Conservation (phyloP, 306 rosid species). For the Neltuma alba region DNA sequence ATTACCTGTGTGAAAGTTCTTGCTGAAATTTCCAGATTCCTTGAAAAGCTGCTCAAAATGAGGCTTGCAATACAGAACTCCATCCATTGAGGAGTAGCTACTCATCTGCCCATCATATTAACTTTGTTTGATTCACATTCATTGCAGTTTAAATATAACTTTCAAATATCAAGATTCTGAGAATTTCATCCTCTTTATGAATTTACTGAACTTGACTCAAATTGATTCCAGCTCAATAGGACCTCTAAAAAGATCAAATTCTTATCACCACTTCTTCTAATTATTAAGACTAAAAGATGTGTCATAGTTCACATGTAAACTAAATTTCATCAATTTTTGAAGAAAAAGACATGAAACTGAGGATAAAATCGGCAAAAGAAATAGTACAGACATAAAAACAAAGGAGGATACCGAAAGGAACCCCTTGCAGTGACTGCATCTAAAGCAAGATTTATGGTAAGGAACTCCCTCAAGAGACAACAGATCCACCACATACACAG, state of each 20-base stretch:
- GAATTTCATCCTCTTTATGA: not conserved
- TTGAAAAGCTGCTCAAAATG: conserved; percentile 98
- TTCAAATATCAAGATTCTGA: not conserved
- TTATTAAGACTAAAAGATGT: no score
- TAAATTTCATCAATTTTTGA: no score
- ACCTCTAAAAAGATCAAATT: no score
- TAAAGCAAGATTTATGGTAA: conserved; percentile 76
- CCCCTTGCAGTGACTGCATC: conserved; percentile 78
- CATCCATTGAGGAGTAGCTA: conserved; percentile 99
- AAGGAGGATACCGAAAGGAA: conserved; percentile 53
- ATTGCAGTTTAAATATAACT: not conserved
- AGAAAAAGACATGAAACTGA: not conserved
- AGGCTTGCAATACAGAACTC: conserved; percentile 84
- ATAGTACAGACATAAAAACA: not conserved
- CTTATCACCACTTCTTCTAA: no score
- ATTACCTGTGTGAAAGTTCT: conserved; percentile 72
- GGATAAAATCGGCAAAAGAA: not conserved
- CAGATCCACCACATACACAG: conserved; percentile 70
- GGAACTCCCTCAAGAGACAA: conserved; percentile 69
- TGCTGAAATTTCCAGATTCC: conserved; percentile 98
- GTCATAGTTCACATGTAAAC: no score
- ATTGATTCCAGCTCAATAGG: no score
- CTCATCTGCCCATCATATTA: conserved; percentile 58
- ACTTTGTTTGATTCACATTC: not conserved
- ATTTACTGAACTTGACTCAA: no score